Percentiles rank a stretch among this genome's conserved stretches.
Evolutionary conservation across 257 asterid genomes (phyloP).

Genomic region (Datura wrightii): DNA sequence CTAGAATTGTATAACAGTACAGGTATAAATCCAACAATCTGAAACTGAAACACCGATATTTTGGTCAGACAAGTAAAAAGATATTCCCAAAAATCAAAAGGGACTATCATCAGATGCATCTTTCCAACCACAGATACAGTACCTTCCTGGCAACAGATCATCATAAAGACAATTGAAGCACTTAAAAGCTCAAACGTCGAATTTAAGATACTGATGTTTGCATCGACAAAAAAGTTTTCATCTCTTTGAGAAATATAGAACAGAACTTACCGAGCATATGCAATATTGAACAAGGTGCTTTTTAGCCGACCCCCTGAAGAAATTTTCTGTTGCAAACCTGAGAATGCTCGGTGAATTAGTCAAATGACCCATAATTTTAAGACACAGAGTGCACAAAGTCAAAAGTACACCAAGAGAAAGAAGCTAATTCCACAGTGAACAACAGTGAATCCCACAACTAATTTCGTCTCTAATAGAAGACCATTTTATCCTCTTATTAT

Average conservation of each 20-base stretch:
- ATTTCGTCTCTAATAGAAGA: background rate
- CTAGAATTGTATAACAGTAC: background rate
- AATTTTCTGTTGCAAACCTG: constrained; percentile 94
- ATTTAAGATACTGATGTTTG: background rate
- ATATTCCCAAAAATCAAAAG: background rate
- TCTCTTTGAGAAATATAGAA: constrained; percentile 29
- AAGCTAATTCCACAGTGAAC: background rate
- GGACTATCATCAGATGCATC: background rate
- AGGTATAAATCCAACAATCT: background rate
- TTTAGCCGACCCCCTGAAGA: constrained; percentile 84
- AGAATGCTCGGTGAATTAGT: constrained; percentile 15
- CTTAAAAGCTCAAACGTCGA: background rate
- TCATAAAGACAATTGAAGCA: background rate
- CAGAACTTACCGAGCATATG: constrained; percentile 76
- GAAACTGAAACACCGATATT: constrained; percentile 12
- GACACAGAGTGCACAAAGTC: background rate
- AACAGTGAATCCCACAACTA: background rate
- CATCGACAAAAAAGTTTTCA: background rate
- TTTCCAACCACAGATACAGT: constrained; percentile 12
- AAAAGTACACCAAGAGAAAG: constrained; percentile 4
- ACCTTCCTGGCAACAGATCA: background rate
- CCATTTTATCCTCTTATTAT: background rate
- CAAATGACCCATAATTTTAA: background rate
- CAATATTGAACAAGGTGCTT: constrained; percentile 72
- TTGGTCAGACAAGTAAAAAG: background rate